These are phyloP conservation scores for Papilionanthe hybrid DNA, from an alignment of 116 monocot genomes.

Conservation along the genomic window DNA sequence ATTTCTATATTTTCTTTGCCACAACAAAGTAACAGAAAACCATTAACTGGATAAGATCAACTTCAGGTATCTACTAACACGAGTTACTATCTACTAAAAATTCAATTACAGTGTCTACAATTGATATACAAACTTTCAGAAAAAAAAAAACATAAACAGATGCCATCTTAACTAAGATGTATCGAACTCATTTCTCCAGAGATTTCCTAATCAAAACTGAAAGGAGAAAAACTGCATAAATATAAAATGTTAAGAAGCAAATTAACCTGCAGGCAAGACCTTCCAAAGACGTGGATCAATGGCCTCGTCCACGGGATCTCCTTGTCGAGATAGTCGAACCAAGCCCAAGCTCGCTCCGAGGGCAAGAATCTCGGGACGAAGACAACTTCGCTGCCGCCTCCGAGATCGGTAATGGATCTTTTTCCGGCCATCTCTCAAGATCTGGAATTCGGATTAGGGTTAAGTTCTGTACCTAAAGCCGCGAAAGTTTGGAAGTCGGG, in stretches of 20 bases:
- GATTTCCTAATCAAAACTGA: not conserved
- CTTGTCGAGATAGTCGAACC: conserved; percentile 70
- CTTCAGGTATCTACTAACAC: not conserved
- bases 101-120: too few species aligned
- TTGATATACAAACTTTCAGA: too few species aligned
- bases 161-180: not conserved
- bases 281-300: conserved; percentile 74
- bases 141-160: too few species aligned
- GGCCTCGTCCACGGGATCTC: conserved; percentile 86
- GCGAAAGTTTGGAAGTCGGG: conserved; percentile 34
- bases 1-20: not conserved
- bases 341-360: conserved; percentile 49
- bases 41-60: not conserved
- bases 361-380: conserved; percentile 62
- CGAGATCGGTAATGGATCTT: conserved; percentile 35
- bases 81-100: not conserved
- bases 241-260: not conserved
- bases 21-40: not conserved
- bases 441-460: conserved; percentile 31
- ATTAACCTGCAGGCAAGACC: conserved; percentile 69
- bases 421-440: conserved; percentile 8
- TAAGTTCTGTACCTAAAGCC: conserved; percentile 1
- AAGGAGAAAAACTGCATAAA: not conserved
- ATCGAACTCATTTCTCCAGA: too few species aligned
- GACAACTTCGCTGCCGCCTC: conserved; percentile 68